Conservation (phyloP, 2,329 filamentous ascomycete species). For the Corniculantispora saksenae region DNA sequence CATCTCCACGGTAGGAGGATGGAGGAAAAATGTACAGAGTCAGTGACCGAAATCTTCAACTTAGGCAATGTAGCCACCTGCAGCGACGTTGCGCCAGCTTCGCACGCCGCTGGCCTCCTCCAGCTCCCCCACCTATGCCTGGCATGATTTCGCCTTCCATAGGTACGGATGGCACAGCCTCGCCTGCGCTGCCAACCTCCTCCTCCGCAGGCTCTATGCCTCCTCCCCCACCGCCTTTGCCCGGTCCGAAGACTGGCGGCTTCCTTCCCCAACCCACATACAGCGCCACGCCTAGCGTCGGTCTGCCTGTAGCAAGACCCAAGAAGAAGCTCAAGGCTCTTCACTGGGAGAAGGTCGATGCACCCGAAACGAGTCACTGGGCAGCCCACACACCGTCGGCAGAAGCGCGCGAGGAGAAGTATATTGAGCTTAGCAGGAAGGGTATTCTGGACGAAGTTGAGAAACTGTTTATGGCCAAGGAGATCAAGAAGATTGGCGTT, state of each 20-base stretch:
- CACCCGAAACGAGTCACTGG: slow-evolving; percentile 90
- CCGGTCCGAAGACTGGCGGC: slow-evolving; percentile 71
- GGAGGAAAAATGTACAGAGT: slow-evolving; percentile 4
- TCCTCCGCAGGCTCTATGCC: slow-evolving; percentile 39
- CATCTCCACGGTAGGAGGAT: background rate
- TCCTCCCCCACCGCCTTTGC: slow-evolving; percentile 64
- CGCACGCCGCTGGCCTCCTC: slow-evolving; percentile 83
- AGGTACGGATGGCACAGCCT: slow-evolving; percentile 39
- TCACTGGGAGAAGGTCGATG: slow-evolving; percentile 98
- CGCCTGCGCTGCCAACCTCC: slow-evolving; percentile 45
- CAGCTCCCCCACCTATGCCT: slow-evolving; percentile 60
- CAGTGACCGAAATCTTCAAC: background rate
- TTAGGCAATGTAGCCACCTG: slow-evolving; percentile 62
- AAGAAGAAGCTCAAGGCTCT: slow-evolving; percentile 99
- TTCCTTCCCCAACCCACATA: slow-evolving; percentile 69
- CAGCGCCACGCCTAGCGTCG: slow-evolving; percentile 56
- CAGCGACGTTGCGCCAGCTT: slow-evolving; percentile 71
- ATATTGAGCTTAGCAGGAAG: slow-evolving; percentile 87
- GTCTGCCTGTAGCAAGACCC: slow-evolving; percentile 78
- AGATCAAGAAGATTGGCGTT: slow-evolving; percentile 83
- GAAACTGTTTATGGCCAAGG: slow-evolving; percentile 95
- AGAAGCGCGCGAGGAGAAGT: slow-evolving; percentile 92
- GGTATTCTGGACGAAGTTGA: slow-evolving; percentile 97
- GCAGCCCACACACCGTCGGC: slow-evolving; percentile 82
- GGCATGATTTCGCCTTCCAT: slow-evolving; percentile 37